A percentile compares a stretch with the other conserved stretches of the same genome.
These are phyloP conservation scores for Cochlearia excelsa DNA, from an alignment of 345 rosid genomes.

Conservation along the genomic window DNA sequence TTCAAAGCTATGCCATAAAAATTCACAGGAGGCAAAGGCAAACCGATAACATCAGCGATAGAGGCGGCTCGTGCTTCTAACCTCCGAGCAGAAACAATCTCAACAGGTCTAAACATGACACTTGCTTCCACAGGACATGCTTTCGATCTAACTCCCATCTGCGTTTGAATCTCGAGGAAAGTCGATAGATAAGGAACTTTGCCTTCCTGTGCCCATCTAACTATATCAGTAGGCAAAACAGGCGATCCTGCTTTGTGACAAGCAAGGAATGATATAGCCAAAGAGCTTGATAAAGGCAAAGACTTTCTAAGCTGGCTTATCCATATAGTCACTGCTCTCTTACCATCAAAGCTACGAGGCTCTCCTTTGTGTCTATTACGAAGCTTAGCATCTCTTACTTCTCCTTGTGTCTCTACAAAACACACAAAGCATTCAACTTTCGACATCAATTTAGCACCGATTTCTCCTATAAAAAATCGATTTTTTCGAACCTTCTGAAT, in stretches of 20 bases:
- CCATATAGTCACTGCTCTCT: constrained; percentile 69
- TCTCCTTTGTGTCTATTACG: constrained; percentile 33
- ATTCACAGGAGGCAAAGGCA: constrained; percentile 66
- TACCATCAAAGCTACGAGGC: constrained; percentile 53
- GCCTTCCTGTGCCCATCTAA: constrained; percentile 72
- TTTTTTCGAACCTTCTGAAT: constrained; percentile 44
- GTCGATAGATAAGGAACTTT: constrained; percentile 64
- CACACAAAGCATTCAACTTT: neutral
- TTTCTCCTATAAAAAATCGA: neutral
- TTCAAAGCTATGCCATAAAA: constrained; percentile 58
- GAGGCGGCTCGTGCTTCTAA: constrained; percentile 60
- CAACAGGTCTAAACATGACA: constrained; percentile 59
- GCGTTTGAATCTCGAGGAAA: constrained; percentile 55
- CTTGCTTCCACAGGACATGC: constrained; percentile 60
- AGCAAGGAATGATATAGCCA: constrained; percentile 74
- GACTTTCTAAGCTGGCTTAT: constrained; percentile 46
- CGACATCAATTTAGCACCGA: neutral
- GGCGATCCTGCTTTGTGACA: constrained; percentile 75
- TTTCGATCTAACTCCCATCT: constrained; percentile 45
- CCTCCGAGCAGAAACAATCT: constrained; percentile 47
- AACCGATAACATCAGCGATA: constrained; percentile 64
- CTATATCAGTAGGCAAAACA: constrained; percentile 61
- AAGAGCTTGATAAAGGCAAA: constrained; percentile 52
- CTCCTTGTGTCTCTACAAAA: constrained; percentile 1
- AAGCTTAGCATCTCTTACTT: constrained; percentile 33